Evolutionary conservation across 495 filamentous ascomycete species (phyloP), one percentile per base, ranked within the genome.

Genomic region (Xanthoparmelia taractica): DNA sequence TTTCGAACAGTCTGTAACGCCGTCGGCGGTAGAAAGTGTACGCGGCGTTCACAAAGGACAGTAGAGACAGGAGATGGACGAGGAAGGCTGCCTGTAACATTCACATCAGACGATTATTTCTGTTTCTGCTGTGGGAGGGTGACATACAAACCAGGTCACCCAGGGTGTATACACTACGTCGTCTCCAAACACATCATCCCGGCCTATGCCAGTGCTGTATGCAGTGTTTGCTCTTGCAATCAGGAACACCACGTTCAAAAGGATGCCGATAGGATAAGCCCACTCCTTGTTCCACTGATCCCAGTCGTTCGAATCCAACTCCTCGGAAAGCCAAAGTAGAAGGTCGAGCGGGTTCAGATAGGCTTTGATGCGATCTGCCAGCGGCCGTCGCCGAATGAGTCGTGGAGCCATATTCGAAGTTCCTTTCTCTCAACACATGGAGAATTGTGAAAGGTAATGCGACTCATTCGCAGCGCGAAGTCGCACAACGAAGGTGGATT

Each of bases 1-100:
- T 82, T 73, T 97, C 93, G 73, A 97, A 98, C 47, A 98, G 78
- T 68, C 94, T 87, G 76, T 98, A 98, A 65, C 87, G 85, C 50
- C 92, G 86, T 69, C 87, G 89, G 58, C 89, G 87, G 56, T 81
- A 79, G 76, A 96, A 90, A 45, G 92, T 90, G 74, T 92, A 96
- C 70, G 84, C 75, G 2, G 90, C 85, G 76, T 97, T 98, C 17
- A 81, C 67, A 27, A 79, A 72, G 47, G 91, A 90, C 60, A 89
- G 74, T 55, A 80, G 59, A 1, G 81, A 80, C 13, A 96, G 78
- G n/a, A 82, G 67, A 72, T 87, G 84, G 37, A 91, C 84, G 37
- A 89, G 67, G 66, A 87, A 83, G 55, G 83, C 82, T 57, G 84
- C 80, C 91, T 96, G 52, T 50, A 27, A 11, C 60, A 61, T 23